Evolutionary conservation across 2,329 filamentous ascomycete genomes (phyloP), one percentile per base, ranked within the genome.

Genomic region (Curvularia verruculosa): DNA sequence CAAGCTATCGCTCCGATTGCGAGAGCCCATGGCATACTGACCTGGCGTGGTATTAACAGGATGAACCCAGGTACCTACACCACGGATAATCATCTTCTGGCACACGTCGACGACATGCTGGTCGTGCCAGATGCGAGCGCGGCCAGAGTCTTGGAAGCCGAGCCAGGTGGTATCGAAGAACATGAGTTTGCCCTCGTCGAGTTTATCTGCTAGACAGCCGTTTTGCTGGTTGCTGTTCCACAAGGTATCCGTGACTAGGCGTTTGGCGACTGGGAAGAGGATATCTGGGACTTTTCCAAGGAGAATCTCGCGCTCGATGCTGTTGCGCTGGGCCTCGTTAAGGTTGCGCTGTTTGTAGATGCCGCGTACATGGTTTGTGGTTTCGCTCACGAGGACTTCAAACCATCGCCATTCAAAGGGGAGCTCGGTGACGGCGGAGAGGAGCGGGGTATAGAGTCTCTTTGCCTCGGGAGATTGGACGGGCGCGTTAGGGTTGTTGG

Each of bases 131-230:
- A 82, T 75, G 61, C 86, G 84, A 4, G 82, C 84, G 18, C 79
- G 78, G 13, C 76, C 75, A 57, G 87, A 85, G 51, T 87, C 83
- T 9, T 84, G 82, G 13, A 91, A 79, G 5, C 89, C 89, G 10
- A 95, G 80, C 71, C 90, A 84, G 47, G 81, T 82, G 53, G 87
- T 91, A 70, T 95, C 86, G 47, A 85, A 85, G 75, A 92, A 89
- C 77, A 90, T 90, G 47, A 96, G 81, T 58, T 83, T 83, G 9
- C 87, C 84, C 26, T 86, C 83, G 63, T 95, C 86, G 10, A 87
- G 82, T 52, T 84, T 81, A 5, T 79, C 79, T 39, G 84, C 81
- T 52, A 93, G 83, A 19, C 81, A 79, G 0, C 61, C 63, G 19
- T 63, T 57, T 18, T 50, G 55, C 37, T 49, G 76, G 0, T 77